phyloP scores from a whole-genome alignment of 2,329 filamentous ascomycete genomes.

The Conoideocrella luteorostrata region DNA sequence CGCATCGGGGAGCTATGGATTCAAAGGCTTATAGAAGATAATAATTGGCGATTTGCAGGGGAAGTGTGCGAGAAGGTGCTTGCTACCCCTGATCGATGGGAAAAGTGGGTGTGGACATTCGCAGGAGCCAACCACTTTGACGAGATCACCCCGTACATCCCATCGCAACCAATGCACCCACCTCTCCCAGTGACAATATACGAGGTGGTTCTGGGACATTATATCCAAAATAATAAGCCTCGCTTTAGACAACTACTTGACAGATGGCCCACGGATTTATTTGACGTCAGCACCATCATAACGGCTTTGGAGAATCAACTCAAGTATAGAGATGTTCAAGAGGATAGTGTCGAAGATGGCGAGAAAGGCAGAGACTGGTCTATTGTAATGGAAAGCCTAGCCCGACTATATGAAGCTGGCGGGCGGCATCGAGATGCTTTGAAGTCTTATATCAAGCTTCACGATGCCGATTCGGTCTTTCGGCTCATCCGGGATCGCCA shows the following conservation, averaged over 20 bases:
- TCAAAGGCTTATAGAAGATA: constrained; percentile 68
- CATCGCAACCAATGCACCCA: constrained; percentile 68
- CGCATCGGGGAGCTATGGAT: constrained; percentile 92
- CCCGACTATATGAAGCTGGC: constrained; percentile 75
- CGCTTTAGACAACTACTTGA: constrained; percentile 75
- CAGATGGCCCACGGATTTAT: constrained; percentile 77
- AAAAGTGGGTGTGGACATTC: constrained; percentile 93
- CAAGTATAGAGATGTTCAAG: constrained; percentile 64
- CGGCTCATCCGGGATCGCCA: constrained; percentile 79
- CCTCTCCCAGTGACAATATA: constrained; percentile 78
- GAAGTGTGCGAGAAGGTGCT: constrained; percentile 78
- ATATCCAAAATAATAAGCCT: constrained; percentile 70
- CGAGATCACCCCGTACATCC: constrained; percentile 81
- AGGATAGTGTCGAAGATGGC: constrained; percentile 70
- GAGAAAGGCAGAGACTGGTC: constrained; percentile 76
- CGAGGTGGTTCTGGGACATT: constrained; percentile 83
- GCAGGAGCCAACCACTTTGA: constrained; percentile 80
- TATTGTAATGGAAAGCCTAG: constrained; percentile 80
- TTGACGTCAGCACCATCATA: constrained; percentile 70
- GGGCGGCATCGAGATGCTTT: constrained; percentile 79
- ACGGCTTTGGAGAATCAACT: constrained; percentile 78
- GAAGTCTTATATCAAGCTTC: constrained; percentile 80
- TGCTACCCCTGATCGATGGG: constrained; percentile 74
- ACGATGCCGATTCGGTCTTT: constrained; percentile 88
- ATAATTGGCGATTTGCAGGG: constrained; percentile 73